These are phyloP conservation scores for Dimargaris xerosporica DNA, from an alignment of 192 early-diverging fungal species.

Conservation along the genomic window DNA sequence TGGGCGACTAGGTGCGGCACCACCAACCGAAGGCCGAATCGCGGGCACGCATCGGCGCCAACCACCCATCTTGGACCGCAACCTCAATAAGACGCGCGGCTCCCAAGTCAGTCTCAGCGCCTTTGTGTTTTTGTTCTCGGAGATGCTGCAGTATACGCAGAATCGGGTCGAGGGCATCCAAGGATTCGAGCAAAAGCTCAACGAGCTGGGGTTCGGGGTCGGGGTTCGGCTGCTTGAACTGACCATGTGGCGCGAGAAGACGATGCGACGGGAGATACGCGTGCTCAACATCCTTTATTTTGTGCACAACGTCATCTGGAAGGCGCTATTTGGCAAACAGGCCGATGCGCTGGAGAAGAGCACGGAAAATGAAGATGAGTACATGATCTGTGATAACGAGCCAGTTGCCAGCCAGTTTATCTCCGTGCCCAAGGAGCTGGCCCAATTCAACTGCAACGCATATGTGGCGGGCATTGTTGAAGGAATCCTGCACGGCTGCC, in stretches of 20 bases:
- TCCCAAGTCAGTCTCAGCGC: conserved; percentile 67
- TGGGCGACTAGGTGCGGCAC: too few relatives aligned
- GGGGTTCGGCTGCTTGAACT: conserved; percentile 80
- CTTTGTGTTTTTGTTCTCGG: conserved; percentile 82
- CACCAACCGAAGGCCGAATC: too few relatives aligned
- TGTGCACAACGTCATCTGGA: conserved; percentile 91
- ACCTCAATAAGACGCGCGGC: conserved; percentile 50
- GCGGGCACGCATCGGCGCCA: too few relatives aligned
- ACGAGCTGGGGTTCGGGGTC: conserved; percentile 87
- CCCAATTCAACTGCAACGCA: conserved; percentile 82
- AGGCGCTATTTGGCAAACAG: conserved; percentile 84
- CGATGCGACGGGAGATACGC: conserved; percentile 71
- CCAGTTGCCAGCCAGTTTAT: conserved; percentile 80
- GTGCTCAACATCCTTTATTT: conserved; percentile 83
- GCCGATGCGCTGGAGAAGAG: conserved; percentile 93
- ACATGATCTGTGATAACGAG: conserved; percentile 99
- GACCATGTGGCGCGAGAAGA: conserved; percentile 80
- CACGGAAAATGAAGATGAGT: conserved; percentile 90
- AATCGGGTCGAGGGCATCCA: conserved; percentile 87
- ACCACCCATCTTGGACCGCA: conserved; percentile 47
- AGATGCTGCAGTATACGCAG: conserved; percentile 95
- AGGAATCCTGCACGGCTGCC: conserved; percentile 76
- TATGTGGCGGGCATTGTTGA: conserved; percentile 95
- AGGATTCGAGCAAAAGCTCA: conserved; percentile 85
- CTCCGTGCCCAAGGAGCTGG: conserved; percentile 84